Conservation (phyloP, 352 stramenopile genomes). For the Discostella stelligera region DNA sequence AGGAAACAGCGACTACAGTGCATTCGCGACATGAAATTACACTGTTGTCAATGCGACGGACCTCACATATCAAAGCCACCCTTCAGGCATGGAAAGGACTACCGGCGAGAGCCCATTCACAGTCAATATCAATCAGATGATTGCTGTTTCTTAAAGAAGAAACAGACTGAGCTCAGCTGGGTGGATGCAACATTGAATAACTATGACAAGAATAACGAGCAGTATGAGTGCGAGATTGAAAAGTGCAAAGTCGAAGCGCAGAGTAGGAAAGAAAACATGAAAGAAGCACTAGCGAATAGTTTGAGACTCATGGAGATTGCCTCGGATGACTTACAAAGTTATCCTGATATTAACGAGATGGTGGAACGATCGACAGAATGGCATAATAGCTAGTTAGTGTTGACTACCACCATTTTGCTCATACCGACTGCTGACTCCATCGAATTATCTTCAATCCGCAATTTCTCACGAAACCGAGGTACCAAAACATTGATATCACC, state of each 20-base stretch:
- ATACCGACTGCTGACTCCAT: slow-evolving; percentile 14
- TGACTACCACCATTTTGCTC: slow-evolving; percentile 30
- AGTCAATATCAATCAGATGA: slow-evolving; percentile 24
- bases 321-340: slow-evolving; percentile 6
- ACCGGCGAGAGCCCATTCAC: slow-evolving; percentile 39
- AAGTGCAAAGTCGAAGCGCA: slow-evolving; percentile 24
- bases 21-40: slow-evolving; percentile 36
- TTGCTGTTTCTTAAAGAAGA: slow-evolving; percentile 47
- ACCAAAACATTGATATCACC: slow-evolving; percentile 26
- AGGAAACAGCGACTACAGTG: slow-evolving; percentile 41
- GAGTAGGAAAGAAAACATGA: slow-evolving; percentile 42
- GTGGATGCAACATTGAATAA: slow-evolving; percentile 47
- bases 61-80: slow-evolving; percentile 50
- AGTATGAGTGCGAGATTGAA: slow-evolving; percentile 41
- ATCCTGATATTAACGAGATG: not conserved
- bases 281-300: slow-evolving; percentile 48
- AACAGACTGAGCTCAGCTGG: slow-evolving; percentile 38
- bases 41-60: slow-evolving; percentile 50
- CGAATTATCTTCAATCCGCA: slow-evolving; percentile 10
- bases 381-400: not conserved
- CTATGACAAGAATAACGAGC: slow-evolving; percentile 35
- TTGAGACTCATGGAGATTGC: slow-evolving; percentile 46
- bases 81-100: slow-evolving; percentile 51
- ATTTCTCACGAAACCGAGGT: slow-evolving; percentile 29
- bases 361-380: not conserved